These are phyloP conservation scores for Phytophthora uliginosa DNA, from an alignment of 352 stramenopile genomes.

Conservation along the genomic window DNA sequence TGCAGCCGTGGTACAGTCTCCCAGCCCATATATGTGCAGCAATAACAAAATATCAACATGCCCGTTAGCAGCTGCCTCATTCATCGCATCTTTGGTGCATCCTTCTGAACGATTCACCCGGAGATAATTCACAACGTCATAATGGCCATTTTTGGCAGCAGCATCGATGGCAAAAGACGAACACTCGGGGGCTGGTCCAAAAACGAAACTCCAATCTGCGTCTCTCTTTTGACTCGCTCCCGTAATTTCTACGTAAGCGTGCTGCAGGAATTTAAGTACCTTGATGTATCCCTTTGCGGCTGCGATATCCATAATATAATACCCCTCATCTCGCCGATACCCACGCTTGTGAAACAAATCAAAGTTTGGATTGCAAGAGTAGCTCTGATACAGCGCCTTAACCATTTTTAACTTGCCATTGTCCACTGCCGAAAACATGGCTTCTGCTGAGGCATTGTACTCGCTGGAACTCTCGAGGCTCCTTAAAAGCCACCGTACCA, in stretches of 20 bases:
- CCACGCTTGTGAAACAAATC: not conserved
- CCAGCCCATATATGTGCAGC: not conserved
- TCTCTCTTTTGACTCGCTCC: not conserved
- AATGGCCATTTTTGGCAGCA: not conserved
- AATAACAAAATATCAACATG: not conserved
- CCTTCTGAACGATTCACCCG: slow-evolving; percentile 1
- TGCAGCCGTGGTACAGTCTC: not conserved
- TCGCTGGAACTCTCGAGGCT: not conserved
- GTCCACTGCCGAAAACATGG: not conserved
- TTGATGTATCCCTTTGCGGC: not conserved
- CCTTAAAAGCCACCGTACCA: not conserved
- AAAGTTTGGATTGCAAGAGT: not conserved
- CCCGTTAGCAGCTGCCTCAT: not conserved
- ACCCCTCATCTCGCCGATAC: not conserved
- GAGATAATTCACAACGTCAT: slow-evolving; percentile 3
- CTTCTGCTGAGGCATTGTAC: not conserved
- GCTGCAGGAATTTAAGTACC: not conserved
- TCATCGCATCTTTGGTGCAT: slow-evolving; percentile 1
- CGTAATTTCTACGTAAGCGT: not conserved
- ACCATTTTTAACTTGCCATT: not conserved
- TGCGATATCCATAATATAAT: not conserved
- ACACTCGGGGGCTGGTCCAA: not conserved
- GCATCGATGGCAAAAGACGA: not conserved
- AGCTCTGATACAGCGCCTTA: not conserved
- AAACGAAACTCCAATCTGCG: not conserved